Conservation (phyloP, 1,284 basidiomycete species). For the Sanghuangporus baumii region DNA sequence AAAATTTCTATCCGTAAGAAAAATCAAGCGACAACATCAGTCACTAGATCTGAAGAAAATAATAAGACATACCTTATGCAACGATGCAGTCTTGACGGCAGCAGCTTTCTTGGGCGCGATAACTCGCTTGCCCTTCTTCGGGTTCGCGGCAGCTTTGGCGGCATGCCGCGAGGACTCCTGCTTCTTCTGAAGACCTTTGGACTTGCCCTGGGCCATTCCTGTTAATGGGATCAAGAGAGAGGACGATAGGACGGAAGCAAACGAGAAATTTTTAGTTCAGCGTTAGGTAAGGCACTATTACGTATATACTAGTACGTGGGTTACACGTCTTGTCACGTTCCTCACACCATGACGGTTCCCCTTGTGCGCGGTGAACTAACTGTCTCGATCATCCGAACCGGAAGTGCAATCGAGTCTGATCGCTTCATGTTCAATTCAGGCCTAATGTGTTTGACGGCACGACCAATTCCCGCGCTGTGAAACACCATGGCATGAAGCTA, state of each 20-base stretch:
- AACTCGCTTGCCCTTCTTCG: slow-evolving; percentile 68
- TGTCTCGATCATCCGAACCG: too few relatives aligned
- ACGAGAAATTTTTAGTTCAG: background rate
- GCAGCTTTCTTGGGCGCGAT: slow-evolving; percentile 69
- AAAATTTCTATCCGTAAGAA: slow-evolving; percentile 52
- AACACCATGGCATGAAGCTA: too few relatives aligned
- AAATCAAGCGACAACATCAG: slow-evolving; percentile 2
- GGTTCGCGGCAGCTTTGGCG: slow-evolving; percentile 53
- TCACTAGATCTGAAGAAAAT: background rate
- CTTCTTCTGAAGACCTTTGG: slow-evolving; percentile 59
- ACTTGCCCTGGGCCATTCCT: slow-evolving; percentile 54
- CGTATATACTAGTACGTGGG: background rate
- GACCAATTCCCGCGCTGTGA: too few relatives aligned
- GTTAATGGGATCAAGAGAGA: background rate
- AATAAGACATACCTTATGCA: slow-evolving; percentile 52
- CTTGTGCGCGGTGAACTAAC: too few relatives aligned
- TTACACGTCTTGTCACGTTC: background rate
- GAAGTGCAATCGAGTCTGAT: too few relatives aligned
- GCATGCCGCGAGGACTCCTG: slow-evolving; percentile 48
- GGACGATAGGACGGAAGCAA: background rate
- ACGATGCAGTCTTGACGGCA: slow-evolving; percentile 59
- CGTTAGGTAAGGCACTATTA: background rate
- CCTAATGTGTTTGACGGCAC: too few relatives aligned
- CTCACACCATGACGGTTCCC: background rate
- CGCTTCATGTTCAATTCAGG: too few relatives aligned